Percentiles rank a stretch among this genome's conserved stretches.
Evolutionary conservation across 2,329 filamentous ascomycete genomes (phyloP).

Genomic region (Colletotrichum aenigma): DNA sequence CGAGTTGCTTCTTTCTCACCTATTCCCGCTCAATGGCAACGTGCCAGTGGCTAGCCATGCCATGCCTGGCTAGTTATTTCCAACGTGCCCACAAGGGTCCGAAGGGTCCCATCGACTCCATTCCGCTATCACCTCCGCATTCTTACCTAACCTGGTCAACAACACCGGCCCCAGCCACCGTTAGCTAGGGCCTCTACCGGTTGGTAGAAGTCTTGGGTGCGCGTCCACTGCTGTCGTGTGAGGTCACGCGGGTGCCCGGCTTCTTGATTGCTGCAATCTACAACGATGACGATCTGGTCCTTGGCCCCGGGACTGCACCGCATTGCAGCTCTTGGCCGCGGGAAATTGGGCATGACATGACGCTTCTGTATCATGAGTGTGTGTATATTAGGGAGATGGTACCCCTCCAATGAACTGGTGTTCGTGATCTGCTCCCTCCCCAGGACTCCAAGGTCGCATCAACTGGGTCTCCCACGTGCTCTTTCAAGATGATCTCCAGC

Average conservation of each 20-base stretch:
- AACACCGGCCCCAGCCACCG: conserved; percentile 2
- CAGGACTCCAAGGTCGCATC: not conserved
- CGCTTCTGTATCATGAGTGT: not conserved
- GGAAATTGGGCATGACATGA: not conserved
- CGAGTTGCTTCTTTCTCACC: not conserved
- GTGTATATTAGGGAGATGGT: not conserved
- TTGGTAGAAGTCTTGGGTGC: not conserved
- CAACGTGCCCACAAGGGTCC: not conserved
- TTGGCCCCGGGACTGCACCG: not conserved
- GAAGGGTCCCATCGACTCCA: not conserved
- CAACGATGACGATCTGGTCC: conserved; percentile 6
- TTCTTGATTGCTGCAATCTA: not conserved
- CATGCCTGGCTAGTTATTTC: not conserved
- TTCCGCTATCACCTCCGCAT: conserved; percentile 14
- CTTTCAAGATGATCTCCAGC: not conserved
- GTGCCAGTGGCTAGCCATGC: not conserved
- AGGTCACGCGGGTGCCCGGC: conserved; percentile 2
- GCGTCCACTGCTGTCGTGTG: not conserved
- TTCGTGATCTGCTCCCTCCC: not conserved
- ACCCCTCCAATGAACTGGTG: not conserved
- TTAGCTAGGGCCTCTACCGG: not conserved
- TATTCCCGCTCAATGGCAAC: not conserved
- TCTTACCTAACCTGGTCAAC: conserved; percentile 17
- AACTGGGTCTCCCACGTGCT: not conserved
- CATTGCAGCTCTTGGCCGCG: not conserved